Evolutionary conservation across 495 filamentous ascomycete genomes (phyloP).

Genomic region (Penicillium lagena): DNA sequence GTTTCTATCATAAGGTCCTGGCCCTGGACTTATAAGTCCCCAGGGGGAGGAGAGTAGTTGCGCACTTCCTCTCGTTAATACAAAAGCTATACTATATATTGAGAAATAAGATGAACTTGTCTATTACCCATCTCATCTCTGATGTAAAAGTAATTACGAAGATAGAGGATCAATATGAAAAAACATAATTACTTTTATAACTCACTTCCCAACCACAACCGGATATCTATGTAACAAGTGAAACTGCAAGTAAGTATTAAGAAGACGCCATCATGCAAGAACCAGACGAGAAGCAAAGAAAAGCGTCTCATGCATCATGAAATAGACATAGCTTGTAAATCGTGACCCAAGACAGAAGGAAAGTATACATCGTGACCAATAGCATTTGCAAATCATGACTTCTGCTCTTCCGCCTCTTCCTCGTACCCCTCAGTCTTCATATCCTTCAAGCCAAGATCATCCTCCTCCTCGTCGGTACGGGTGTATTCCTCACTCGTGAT

Average conservation of each 20-base stretch:
- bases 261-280: constrained; percentile 18
- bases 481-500: constrained; percentile 79
- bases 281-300: constrained; percentile 5
- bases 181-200: constrained; percentile 9
- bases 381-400: constrained; percentile 4
- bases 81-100: no score
- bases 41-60: no score
- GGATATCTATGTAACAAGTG: constrained; percentile 18
- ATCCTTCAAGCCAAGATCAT: constrained; percentile 80
- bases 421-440: constrained; percentile 92
- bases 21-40: no score
- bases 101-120: no score
- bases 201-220: constrained; percentile 11
- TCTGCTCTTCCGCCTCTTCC: constrained; percentile 39
- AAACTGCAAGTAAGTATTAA: constrained; percentile 9
- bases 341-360: constrained; percentile 9
- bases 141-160: no score
- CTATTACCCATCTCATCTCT: no score
- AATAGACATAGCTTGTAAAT: constrained; percentile 8
- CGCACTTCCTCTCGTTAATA: no score
- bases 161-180: no score
- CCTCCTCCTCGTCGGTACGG: constrained; percentile 82
- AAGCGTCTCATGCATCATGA: constrained; percentile 25
- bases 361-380: not conserved
- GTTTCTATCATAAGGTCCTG: not conserved